phyloP scores from a whole-genome alignment of 163 green algal genomes.

The Smithsoniella earleae region DNA sequence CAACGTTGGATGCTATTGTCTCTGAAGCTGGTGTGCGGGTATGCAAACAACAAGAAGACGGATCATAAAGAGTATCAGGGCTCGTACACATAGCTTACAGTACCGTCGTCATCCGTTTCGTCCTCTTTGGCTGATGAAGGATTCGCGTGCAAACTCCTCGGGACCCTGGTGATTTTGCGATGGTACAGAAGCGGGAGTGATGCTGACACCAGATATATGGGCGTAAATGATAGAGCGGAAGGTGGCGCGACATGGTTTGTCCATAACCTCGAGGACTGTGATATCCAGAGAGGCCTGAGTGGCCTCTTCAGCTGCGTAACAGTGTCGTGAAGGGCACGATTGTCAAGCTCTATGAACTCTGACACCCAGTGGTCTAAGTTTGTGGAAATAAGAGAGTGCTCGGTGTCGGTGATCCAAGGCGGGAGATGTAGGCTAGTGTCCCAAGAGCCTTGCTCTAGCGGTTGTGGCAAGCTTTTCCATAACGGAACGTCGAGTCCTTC shows the following conservation, averaged over 20 bases:
- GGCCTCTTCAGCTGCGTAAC: conserved; percentile 82
- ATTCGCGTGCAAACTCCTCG: not conserved
- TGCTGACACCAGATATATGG: conserved; percentile 73
- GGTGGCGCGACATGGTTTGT: conserved; percentile 52
- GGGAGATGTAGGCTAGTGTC: conserved; percentile 72
- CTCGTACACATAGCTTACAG: conserved; percentile 28
- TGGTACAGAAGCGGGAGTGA: conserved; percentile 49
- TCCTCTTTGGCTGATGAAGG: not conserved
- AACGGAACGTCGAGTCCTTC: no score
- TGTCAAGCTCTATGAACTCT: not conserved
- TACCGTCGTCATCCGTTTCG: not conserved
- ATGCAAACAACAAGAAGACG: no score
- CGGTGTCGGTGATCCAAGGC: conserved; percentile 63
- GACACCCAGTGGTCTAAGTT: not conserved
- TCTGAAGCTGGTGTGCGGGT: no score
- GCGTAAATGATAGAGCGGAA: conserved; percentile 61
- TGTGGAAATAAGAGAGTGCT: conserved; percentile 38
- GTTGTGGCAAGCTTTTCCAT: not conserved
- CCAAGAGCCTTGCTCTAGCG: conserved; percentile 36
- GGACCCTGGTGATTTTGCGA: conserved; percentile 29
- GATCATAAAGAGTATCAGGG: no score
- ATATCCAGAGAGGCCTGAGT: conserved; percentile 87
- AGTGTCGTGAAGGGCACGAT: no score
- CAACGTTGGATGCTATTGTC: no score
- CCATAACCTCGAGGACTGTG: conserved; percentile 63